Conservation (phyloP, 2,329 filamentous ascomycete genomes). For the Fusarium paranaense region DNA sequence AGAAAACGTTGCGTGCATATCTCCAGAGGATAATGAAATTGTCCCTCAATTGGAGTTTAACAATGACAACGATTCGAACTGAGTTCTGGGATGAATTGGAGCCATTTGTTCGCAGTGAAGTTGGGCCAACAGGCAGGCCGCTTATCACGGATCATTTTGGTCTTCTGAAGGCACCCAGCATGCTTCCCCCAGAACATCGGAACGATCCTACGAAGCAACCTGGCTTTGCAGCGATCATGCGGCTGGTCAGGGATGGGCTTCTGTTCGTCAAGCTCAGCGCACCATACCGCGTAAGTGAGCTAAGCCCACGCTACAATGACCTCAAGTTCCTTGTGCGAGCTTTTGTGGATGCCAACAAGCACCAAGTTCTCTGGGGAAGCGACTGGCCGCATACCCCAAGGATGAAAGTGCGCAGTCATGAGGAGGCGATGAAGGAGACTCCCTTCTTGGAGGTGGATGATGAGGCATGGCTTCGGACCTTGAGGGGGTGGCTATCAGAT, state of each 20-base stretch:
- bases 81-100: constrained; percentile 24
- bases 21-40: constrained; percentile 24
- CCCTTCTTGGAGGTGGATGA: constrained; percentile 41
- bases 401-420: constrained; percentile 50
- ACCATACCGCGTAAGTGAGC: constrained; percentile 49
- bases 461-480: constrained; percentile 36
- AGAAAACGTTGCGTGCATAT: constrained; percentile 46
- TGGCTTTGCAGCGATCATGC: constrained; percentile 31
- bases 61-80: constrained; percentile 27
- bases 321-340: constrained; percentile 46
- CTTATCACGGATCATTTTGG: constrained; percentile 54
- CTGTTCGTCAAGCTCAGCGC: constrained; percentile 54
- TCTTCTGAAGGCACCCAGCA: constrained; percentile 49
- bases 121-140: constrained; percentile 4
- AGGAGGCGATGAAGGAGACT: constrained; percentile 50
- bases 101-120: not conserved
- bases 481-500: constrained; percentile 39
- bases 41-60: constrained; percentile 27
- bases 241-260: constrained; percentile 46
- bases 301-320: constrained; percentile 48
- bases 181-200: constrained; percentile 40
- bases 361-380: constrained; percentile 51
- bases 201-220: constrained; percentile 44
- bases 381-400: constrained; percentile 54
- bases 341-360: constrained; percentile 48